A percentile compares a stretch with the other conserved stretches of the same genome.
Conservation (phyloP, 164 flowering plant genomes). For the Malania oleifera region DNA sequence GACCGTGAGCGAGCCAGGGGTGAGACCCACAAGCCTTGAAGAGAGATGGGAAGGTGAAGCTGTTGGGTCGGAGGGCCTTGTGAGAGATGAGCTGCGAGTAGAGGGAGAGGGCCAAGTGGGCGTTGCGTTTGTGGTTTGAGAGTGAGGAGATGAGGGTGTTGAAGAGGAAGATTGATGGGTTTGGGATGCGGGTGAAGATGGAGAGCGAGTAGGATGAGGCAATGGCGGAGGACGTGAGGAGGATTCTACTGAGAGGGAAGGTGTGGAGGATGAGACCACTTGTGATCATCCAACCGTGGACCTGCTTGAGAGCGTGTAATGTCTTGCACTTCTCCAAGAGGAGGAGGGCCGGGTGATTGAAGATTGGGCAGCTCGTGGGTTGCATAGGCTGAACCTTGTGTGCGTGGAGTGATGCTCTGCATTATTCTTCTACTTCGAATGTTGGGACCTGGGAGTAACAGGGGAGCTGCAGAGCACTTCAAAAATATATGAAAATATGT, state of each 20-base stretch:
- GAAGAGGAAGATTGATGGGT: slow-evolving; percentile 51
- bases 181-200: slow-evolving; percentile 38
- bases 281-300: slow-evolving; percentile 43
- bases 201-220: slow-evolving; percentile 26
- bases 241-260: slow-evolving; percentile 47
- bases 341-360: slow-evolving; percentile 25
- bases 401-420: no score
- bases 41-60: slow-evolving; percentile 59
- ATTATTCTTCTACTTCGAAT: no score
- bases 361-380: slow-evolving; percentile 16
- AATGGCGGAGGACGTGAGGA: slow-evolving; percentile 32
- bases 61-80: slow-evolving; percentile 31
- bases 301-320: slow-evolving; percentile 22
- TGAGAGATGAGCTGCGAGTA: slow-evolving; percentile 26
- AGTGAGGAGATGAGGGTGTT: slow-evolving; percentile 52
- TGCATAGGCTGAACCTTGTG: no score
- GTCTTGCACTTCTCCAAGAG: slow-evolving; percentile 29
- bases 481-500: no score
- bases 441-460: no score
- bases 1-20: slow-evolving; percentile 36
- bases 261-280: slow-evolving; percentile 51
- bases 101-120: slow-evolving; percentile 41
- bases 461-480: no score
- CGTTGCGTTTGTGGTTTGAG: slow-evolving; percentile 10
- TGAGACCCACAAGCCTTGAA: slow-evolving; percentile 46